Evolutionary conservation across 2,329 filamentous ascomycete genomes (phyloP), one percentile per base, ranked within the genome.

Genomic region (Fusarium protoensiforme): DNA sequence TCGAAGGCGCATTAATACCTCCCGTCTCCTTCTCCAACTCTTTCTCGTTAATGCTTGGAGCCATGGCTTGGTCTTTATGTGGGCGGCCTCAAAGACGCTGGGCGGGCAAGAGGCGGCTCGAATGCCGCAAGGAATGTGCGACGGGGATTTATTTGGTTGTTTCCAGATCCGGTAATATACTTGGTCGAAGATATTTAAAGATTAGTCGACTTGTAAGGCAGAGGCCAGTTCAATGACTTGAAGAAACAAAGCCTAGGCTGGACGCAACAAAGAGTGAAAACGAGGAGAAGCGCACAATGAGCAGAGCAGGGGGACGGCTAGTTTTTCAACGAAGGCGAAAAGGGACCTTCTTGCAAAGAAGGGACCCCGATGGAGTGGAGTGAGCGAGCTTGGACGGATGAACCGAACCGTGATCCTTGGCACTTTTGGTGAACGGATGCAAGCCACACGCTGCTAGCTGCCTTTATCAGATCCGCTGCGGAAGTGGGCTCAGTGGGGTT

Each of bases 391-490:
- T 43, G 41, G 22, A 46, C 27, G 41, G 41, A 41, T 65, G 33
- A 33, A 61, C 46, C 46, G 43, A 64, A 71, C 63, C 56, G 69
- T 75, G 72, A 75, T 71, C 62, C 72, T 73, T 70, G 72, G 72
- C 66, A 27, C 29, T 62, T 33, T 56, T 38, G 60, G 51, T 31
- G 33, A 62, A 62, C 27, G 46, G 46, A 31, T 62, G 46, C 60
- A 63, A 63, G 61, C 60, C 61, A 63, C 60, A 72, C 31, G 61
- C 11, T 61, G 16, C 68, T 74, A 74, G 70, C 53, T 53, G 41
- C 60, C 65, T 73, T 73, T 73, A 73, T 73, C 71, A 74, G 71
- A 73, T 73, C 71, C 71, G 71, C 63, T 56, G 38, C 22, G 31
- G 46, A 61, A 59, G 60, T 57, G 46, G 67, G 11, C 35, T 20